These are phyloP conservation scores for Acrocalymma vagum DNA, from an alignment of 2,329 filamentous ascomycete genomes.

Conservation along the genomic window DNA sequence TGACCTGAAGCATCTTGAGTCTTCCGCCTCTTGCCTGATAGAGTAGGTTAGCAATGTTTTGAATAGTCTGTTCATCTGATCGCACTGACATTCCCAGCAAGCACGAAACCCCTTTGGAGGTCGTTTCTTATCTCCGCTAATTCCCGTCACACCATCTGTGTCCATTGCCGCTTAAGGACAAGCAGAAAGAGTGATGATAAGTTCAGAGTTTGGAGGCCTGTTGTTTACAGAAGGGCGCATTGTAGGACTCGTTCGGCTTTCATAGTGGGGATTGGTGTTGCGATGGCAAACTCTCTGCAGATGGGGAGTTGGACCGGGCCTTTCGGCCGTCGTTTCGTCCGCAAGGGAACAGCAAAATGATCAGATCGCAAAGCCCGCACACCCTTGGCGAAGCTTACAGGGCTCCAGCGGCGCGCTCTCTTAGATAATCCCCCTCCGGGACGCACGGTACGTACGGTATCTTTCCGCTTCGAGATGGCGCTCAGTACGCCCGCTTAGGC, in stretches of 20 bases:
- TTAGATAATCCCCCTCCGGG: too few relatives aligned
- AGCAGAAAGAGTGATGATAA: slow-evolving; percentile 13
- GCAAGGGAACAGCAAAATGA: slow-evolving; percentile 12
- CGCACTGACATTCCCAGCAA: slow-evolving; percentile 46
- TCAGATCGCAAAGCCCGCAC: slow-evolving; percentile 3
- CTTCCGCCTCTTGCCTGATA: slow-evolving; percentile 43
- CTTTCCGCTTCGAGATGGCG: too few relatives aligned
- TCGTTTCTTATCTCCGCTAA: slow-evolving; percentile 31
- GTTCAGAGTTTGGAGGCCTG: slow-evolving; percentile 5
- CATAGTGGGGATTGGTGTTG: slow-evolving; percentile 40
- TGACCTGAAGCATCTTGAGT: slow-evolving; percentile 21
- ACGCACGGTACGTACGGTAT: too few relatives aligned
- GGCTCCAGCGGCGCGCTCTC: too few relatives aligned
- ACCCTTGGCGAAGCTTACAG: neutral
- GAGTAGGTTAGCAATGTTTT: slow-evolving; percentile 14
- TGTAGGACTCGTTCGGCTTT: slow-evolving; percentile 36
- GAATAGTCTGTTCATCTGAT: neutral
- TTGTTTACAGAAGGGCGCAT: slow-evolving; percentile 23
- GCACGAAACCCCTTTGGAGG: slow-evolving; percentile 35
- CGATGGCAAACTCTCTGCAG: slow-evolving; percentile 32
- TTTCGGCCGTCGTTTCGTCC: slow-evolving; percentile 42
- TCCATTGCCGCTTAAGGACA: slow-evolving; percentile 26
- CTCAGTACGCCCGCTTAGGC: too few relatives aligned
- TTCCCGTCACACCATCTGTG: slow-evolving; percentile 20
- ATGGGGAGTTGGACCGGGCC: slow-evolving; percentile 23